Evolutionary conservation across 768 basidiomycete species (phyloP).

Genomic region (Neoboletus subvelutipes): DNA sequence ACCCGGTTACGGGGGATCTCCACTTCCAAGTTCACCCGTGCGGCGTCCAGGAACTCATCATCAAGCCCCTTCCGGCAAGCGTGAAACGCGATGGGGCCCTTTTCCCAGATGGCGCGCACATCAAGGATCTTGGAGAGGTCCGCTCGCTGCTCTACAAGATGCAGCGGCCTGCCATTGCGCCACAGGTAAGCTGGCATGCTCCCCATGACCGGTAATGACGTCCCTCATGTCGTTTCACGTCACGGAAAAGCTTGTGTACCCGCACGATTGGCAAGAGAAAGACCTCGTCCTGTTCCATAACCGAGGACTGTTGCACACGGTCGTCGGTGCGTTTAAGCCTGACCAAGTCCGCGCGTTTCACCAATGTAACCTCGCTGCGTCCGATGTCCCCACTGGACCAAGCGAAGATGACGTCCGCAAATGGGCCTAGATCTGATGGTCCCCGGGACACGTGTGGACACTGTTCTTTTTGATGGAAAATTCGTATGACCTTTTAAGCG

Average conservation of each 20-base stretch:
- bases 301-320: constrained; percentile 64
- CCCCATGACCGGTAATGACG: background rate
- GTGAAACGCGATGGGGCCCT: constrained; percentile 60
- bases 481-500: background rate
- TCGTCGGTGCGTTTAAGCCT: constrained; percentile 62
- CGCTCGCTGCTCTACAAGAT: constrained; percentile 78
- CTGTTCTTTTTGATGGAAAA: constrained; percentile 10
- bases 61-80: constrained; percentile 69
- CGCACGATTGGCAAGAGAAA: constrained; percentile 78
- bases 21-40: constrained; percentile 93
- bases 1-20: constrained; percentile 76
- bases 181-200: constrained; percentile 42
- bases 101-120: constrained; percentile 78
- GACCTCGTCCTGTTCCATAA: constrained; percentile 75
- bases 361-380: constrained; percentile 59
- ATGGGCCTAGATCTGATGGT: constrained; percentile 38
- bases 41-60: constrained; percentile 60
- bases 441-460: background rate
- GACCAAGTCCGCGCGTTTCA: constrained; percentile 51
- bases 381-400: constrained; percentile 49
- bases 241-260: constrained; percentile 60
- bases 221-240: background rate
- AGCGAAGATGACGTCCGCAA: constrained; percentile 41
- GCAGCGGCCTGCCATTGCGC: constrained; percentile 90
- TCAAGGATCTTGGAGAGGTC: constrained; percentile 74